Evolutionary conservation across 495 filamentous ascomycete genomes (phyloP).

Genomic region (Penicillium riverlandense): DNA sequence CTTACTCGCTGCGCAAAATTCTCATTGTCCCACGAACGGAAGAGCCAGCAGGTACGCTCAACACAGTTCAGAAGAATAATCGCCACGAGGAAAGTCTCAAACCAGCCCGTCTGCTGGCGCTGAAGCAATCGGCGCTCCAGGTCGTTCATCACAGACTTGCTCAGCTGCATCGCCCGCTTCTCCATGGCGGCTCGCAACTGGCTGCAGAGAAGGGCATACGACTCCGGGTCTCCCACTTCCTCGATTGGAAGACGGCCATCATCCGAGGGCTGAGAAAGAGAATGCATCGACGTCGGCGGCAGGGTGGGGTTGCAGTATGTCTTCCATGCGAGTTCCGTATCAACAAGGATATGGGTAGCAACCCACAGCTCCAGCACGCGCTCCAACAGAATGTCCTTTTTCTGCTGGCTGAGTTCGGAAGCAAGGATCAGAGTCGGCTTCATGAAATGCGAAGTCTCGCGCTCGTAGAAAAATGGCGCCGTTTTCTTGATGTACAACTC

Average conservation of each 20-base stretch:
- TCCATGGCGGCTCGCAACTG: conserved; percentile 72
- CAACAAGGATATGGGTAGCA: conserved; percentile 63
- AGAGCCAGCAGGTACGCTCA: conserved; percentile 79
- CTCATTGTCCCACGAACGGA: conserved; percentile 65
- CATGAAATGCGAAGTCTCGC: conserved; percentile 63
- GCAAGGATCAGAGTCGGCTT: conserved; percentile 58
- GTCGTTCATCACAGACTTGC: conserved; percentile 63
- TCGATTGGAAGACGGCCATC: conserved; percentile 39
- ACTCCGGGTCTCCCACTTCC: conserved; percentile 34
- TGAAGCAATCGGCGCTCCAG: conserved; percentile 69
- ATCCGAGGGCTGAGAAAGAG: conserved; percentile 32
- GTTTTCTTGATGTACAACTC: conserved; percentile 65
- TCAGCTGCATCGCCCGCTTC: conserved; percentile 57
- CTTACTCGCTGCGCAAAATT: conserved; percentile 34
- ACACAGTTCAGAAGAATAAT: conserved; percentile 72
- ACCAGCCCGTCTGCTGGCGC: conserved; percentile 61
- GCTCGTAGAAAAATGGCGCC: conserved; percentile 52
- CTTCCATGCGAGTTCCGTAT: conserved; percentile 60
- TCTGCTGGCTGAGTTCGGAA: conserved; percentile 42
- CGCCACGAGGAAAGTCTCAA: conserved; percentile 68
- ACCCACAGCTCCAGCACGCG: conserved; percentile 70
- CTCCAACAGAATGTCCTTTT: conserved; percentile 56
- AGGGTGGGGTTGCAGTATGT: conserved; percentile 47
- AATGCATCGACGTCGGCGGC: conserved; percentile 34
- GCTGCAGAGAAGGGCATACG: conserved; percentile 49